Conservation (phyloP, 768 basidiomycete species). For the Amanita phalloides region DNA sequence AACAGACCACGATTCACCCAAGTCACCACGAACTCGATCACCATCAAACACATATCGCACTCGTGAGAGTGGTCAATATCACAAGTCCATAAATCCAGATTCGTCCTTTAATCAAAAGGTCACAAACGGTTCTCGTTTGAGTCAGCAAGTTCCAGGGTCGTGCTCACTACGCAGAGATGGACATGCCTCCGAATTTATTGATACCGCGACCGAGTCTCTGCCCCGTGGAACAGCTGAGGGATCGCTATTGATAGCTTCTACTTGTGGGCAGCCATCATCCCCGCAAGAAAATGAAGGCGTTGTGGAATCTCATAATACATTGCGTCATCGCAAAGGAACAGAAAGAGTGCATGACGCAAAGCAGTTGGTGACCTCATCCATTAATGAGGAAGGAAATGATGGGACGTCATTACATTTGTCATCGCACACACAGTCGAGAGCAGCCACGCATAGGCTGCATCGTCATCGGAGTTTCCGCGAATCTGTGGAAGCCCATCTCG, state of each 20-base stretch:
- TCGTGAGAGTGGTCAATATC: slow-evolving; percentile 7
- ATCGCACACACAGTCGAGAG: slow-evolving; percentile 4
- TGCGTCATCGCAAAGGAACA: slow-evolving; percentile 1
- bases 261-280: neutral
- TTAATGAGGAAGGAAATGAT: neutral
- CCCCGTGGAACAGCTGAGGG: neutral
- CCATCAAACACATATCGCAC: slow-evolving; percentile 26
- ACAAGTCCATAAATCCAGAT: too few relatives aligned
- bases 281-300: neutral
- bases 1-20: neutral
- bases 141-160: neutral
- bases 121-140: neutral
- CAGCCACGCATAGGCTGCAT: slow-evolving; percentile 11
- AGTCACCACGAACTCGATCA: slow-evolving; percentile 11
- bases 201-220: neutral
- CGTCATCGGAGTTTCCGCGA: slow-evolving; percentile 33
- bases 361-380: neutral
- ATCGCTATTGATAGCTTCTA: neutral
- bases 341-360: neutral
- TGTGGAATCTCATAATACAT: neutral
- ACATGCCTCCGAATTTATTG: neutral
- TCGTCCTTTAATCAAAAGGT: too few relatives aligned
- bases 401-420: neutral
- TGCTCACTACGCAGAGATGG: neutral
- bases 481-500: slow-evolving; percentile 38